These are phyloP conservation scores for Boletus tomentosulus DNA, from an alignment of 768 basidiomycete genomes.

Conservation along the genomic window DNA sequence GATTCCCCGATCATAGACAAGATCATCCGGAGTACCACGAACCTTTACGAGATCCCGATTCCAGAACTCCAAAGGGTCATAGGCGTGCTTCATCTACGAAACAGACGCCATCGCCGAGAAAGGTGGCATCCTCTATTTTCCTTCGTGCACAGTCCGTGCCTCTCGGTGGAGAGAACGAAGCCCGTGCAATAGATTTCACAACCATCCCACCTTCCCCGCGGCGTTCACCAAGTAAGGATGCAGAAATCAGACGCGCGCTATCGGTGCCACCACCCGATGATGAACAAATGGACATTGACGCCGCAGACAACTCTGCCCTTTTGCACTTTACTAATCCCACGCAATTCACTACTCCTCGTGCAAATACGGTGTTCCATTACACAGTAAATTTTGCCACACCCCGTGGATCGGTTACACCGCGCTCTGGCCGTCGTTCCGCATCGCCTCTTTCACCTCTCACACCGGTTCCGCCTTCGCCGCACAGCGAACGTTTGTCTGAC, in stretches of 20 bases:
- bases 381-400: slow-evolving; percentile 31
- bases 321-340: slow-evolving; percentile 22
- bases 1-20: slow-evolving; percentile 4
- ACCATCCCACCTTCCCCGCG: slow-evolving; percentile 24
- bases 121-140: slow-evolving; percentile 9
- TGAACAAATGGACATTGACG: slow-evolving; percentile 26
- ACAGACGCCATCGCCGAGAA: slow-evolving; percentile 16
- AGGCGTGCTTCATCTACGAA: slow-evolving; percentile 23
- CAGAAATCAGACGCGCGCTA: slow-evolving; percentile 24
- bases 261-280: slow-evolving; percentile 18
- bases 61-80: slow-evolving; percentile 1
- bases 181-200: slow-evolving; percentile 19
- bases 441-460: slow-evolving; percentile 44
- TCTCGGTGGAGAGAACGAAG: slow-evolving; percentile 9
- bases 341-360: slow-evolving; percentile 2
- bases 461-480: slow-evolving; percentile 48
- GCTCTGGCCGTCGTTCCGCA: not conserved
- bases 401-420: slow-evolving; percentile 1
- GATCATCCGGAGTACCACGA: slow-evolving; percentile 18
- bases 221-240: slow-evolving; percentile 21
- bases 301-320: slow-evolving; percentile 10
- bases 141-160: slow-evolving; percentile 31
- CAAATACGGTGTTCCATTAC: slow-evolving; percentile 13
- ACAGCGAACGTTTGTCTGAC: slow-evolving; percentile 4
- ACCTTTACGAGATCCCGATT: slow-evolving; percentile 19